Evolutionary conservation across 805 yeast genomes (phyloP), one percentile per base, ranked within the genome.

Genomic region (Metschnikowia arizonensis): DNA sequence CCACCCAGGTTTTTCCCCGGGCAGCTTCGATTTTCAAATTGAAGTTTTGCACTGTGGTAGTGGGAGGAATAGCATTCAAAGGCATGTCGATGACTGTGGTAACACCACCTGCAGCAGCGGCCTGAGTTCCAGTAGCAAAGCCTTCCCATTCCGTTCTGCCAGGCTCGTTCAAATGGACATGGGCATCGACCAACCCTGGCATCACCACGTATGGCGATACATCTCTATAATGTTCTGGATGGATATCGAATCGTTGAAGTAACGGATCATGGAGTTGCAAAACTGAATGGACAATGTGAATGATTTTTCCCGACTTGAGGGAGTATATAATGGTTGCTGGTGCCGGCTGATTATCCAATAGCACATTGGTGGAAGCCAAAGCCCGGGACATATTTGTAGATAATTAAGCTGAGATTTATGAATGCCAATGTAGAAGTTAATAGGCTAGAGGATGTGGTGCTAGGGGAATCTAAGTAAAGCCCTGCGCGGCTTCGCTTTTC

Each of bases 71-170:
- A 3, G 97, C 96, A 64, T 90, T 90, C 60, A 90, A 69, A 0
- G 98, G 98, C 98, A 90, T 90, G 62, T 90, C 98, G 15, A 90
- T 77, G 15, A 90, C 95, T 0, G 97, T 89, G 19, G 98, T 90
- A 40, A 90, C 97, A 47, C 98, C 98, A 14, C 98, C 98, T 10
- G 90, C 76, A 0, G 95, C 95, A 0, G 97, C 97, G 2, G 96
- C 86, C 60, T 83, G 83, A 0, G 98, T 90, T 0, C 98, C 98
- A 0, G 96, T 85, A n/a, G 82, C 96, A 62, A 91, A 90, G 1
- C 98, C 98, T 65, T 90, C 98, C 98, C 98, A 90, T 50, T 89
- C 96, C 1, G 97, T 90, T 55, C 97, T 72, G n/a, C 98, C 98
- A 0, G 98, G 97, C 59, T 91, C 98, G 63, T 91, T 91, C 55